These are phyloP conservation scores for Crithidia fasciculata DNA, from an alignment of 208 protist species.

Conservation along the genomic window DNA sequence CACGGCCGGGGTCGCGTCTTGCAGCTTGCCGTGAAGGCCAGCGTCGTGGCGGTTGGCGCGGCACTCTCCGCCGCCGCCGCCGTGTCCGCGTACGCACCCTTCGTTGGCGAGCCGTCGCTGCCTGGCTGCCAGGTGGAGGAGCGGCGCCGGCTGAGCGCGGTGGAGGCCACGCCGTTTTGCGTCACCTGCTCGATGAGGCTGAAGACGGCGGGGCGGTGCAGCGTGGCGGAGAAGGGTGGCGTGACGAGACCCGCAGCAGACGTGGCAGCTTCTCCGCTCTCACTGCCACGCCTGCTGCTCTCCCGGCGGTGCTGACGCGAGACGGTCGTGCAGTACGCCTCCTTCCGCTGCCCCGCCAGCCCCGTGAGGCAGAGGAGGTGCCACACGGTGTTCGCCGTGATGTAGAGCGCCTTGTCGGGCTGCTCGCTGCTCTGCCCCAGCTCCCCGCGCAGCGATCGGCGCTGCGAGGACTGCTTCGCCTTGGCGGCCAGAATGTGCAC, in stretches of 20 bases:
- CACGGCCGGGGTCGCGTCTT: conserved; percentile 21
- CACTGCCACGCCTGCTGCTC: background rate
- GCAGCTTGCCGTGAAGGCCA: conserved; percentile 26
- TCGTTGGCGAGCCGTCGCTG: background rate
- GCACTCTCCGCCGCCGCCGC: background rate
- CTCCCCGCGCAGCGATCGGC: background rate
- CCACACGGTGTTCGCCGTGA: conserved; percentile 68
- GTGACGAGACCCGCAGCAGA: background rate
- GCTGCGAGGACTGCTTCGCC: background rate
- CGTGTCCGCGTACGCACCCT: background rate
- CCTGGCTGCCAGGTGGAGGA: conserved; percentile 3
- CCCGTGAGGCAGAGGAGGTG: conserved; percentile 56
- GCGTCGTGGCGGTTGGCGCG: background rate
- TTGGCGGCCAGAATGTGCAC: background rate
- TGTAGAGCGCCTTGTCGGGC: conserved; percentile 20
- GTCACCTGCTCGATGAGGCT: conserved; percentile 65
- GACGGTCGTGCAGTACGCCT: conserved; percentile 16
- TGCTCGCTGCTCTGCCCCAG: background rate
- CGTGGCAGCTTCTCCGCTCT: background rate
- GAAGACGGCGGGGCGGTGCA: conserved; percentile 68
- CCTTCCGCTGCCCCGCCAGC: conserved; percentile 39
- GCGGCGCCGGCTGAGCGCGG: background rate
- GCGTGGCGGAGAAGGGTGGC: conserved; percentile 32
- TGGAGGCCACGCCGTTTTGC: conserved; percentile 20
- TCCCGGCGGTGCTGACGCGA: background rate